Conservation (phyloP, 495 filamentous ascomycete species). For the Xylaria castorea region DNA sequence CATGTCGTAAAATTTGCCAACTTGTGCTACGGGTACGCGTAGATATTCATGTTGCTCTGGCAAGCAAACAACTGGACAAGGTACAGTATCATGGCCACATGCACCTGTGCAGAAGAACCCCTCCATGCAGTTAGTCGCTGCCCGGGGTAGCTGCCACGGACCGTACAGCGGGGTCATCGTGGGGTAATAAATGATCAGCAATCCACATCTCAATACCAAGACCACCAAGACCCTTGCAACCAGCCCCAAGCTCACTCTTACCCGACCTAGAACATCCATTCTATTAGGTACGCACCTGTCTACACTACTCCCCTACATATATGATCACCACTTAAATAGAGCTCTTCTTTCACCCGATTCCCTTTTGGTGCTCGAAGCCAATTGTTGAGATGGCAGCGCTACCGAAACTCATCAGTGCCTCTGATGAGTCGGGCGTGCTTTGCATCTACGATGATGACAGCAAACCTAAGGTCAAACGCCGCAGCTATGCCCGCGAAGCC, state of each 20-base stretch:
- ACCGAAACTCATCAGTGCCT: slow-evolving; percentile 28
- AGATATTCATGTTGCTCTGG: background rate
- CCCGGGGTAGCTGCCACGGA: background rate
- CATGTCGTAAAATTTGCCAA: background rate
- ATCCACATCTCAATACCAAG: background rate
- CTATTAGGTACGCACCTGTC: background rate
- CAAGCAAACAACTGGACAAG: background rate
- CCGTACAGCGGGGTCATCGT: slow-evolving; percentile 6
- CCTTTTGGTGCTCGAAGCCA: background rate
- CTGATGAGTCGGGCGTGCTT: slow-evolving; percentile 28
- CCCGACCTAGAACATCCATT: background rate
- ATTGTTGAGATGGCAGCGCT: slow-evolving; percentile 1
- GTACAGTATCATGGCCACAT: too few relatives aligned
- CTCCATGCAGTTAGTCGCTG: background rate
- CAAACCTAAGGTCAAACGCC: slow-evolving; percentile 24
- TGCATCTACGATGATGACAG: slow-evolving; percentile 32
- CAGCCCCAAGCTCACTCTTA: background rate
- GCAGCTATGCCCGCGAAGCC: slow-evolving; percentile 42
- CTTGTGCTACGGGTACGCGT: background rate
- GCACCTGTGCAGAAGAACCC: background rate
- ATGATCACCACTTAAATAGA: background rate
- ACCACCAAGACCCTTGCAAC: background rate
- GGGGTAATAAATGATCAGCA: background rate
- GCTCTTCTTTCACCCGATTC: background rate
- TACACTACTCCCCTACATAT: background rate